These are phyloP conservation scores for Globisporangium abappressorium DNA, from an alignment of 352 stramenopile genomes.

Conservation along the genomic window DNA sequence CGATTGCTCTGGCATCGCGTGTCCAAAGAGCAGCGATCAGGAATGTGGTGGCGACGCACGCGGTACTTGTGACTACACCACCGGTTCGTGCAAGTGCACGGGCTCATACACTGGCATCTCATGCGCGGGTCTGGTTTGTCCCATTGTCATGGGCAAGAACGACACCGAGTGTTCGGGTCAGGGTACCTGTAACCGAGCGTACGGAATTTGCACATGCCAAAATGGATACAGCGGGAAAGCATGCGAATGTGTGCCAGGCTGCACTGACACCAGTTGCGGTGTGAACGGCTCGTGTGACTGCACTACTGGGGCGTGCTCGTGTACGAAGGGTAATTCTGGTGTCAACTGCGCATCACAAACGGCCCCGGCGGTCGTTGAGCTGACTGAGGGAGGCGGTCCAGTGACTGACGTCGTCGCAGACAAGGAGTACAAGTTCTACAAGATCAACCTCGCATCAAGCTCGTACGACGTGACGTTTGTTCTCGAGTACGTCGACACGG, in stretches of 20 bases:
- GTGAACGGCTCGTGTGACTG: conserved; percentile 56
- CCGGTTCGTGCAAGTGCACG: conserved; percentile 45
- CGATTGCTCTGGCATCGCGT: conserved; percentile 54
- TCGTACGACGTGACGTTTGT: conserved; percentile 72
- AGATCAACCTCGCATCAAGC: conserved; percentile 52
- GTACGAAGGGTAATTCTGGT: conserved; percentile 40
- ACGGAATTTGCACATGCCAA: conserved; percentile 44
- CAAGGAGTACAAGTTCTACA: conserved; percentile 77
- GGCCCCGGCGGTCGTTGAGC: conserved; percentile 22
- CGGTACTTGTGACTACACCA: conserved; percentile 47
- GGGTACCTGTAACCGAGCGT: conserved; percentile 46
- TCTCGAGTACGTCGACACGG: conserved; percentile 29
- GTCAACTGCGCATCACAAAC: conserved; percentile 26
- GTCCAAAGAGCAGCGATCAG: conserved; percentile 31
- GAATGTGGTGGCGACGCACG: conserved; percentile 39
- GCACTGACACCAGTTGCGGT: conserved; percentile 37
- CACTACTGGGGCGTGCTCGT: conserved; percentile 57
- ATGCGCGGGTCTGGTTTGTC: conserved; percentile 62
- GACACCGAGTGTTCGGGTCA: conserved; percentile 60
- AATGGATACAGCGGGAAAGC: conserved; percentile 59
- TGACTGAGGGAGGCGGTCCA: conserved; percentile 24
- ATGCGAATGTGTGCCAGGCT: conserved; percentile 73
- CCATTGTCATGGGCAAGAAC: conserved; percentile 37
- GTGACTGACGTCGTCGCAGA: conserved; percentile 24
- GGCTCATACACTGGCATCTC: conserved; percentile 50